These are phyloP conservation scores for Boletus coccyginus DNA, from an alignment of 768 basidiomycete genomes.

Conservation along the genomic window DNA sequence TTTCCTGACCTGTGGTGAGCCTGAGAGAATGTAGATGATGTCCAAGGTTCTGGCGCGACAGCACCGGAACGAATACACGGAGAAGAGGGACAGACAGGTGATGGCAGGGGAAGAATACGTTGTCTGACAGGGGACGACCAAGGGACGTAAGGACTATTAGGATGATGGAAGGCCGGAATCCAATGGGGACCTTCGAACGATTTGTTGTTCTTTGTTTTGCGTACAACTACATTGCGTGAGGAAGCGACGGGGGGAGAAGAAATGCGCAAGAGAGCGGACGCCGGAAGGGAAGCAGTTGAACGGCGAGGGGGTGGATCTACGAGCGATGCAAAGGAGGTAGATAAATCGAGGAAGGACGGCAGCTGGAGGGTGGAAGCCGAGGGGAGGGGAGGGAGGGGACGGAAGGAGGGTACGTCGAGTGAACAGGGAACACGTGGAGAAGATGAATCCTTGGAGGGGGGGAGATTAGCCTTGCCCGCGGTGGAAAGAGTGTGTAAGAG, in stretches of 20 bases:
- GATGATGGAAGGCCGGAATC: slow-evolving; percentile 43
- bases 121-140: slow-evolving; percentile 45
- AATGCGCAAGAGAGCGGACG: slow-evolving; percentile 16
- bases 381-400: slow-evolving; percentile 34
- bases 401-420: slow-evolving; percentile 13
- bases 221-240: slow-evolving; percentile 4
- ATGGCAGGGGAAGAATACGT: slow-evolving; percentile 41
- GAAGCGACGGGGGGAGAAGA: slow-evolving; percentile 18
- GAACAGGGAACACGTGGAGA: slow-evolving; percentile 13
- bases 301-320: slow-evolving; percentile 6
- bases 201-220: slow-evolving; percentile 20
- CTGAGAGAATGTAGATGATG: slow-evolving; percentile 20
- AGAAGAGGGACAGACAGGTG: slow-evolving; percentile 35
- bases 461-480: slow-evolving; percentile 4
- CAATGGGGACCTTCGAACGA: slow-evolving; percentile 30
- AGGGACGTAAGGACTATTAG: slow-evolving; percentile 56
- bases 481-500: slow-evolving; percentile 7
- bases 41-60: slow-evolving; percentile 41
- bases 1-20: slow-evolving; percentile 19
- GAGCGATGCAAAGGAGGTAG: slow-evolving; percentile 17
- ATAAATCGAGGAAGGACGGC: slow-evolving; percentile 36
- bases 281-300: slow-evolving; percentile 11
- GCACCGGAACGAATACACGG: slow-evolving; percentile 38
- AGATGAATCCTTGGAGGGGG: slow-evolving; percentile 10
- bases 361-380: slow-evolving; percentile 39